Conservation (phyloP, 2,329 filamentous ascomycete species). For the Zymoseptoria brevis region DNA sequence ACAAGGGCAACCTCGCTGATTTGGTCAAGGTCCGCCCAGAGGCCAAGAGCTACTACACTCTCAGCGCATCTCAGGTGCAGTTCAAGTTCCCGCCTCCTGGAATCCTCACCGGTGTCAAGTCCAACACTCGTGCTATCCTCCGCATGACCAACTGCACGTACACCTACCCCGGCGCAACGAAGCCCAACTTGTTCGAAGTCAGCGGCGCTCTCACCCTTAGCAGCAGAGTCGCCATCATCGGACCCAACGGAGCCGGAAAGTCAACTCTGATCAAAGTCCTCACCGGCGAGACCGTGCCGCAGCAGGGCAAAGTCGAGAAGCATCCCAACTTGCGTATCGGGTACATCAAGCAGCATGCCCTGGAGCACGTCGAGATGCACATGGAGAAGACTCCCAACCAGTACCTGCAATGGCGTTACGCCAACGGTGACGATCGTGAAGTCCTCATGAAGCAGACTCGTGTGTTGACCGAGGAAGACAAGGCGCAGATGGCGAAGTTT, state of each 20-base stretch:
- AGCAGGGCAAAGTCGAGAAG: conserved; percentile 83
- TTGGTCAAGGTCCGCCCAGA: conserved; percentile 90
- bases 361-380: conserved; percentile 99
- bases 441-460: conserved; percentile 97
- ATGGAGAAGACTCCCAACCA: conserved; percentile 98
- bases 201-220: conserved; percentile 83
- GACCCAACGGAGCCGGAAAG: conserved; percentile 95
- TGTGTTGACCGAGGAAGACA: conserved; percentile 75
- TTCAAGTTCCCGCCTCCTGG: conserved; percentile 98
- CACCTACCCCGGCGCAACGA: conserved; percentile 82
- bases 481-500: conserved; percentile 82
- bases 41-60: conserved; percentile 95
- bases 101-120: conserved; percentile 92
- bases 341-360: conserved; percentile 98
- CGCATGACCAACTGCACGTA: conserved; percentile 88
- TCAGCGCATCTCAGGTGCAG: conserved; percentile 77
- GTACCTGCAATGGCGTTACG: conserved; percentile 97
- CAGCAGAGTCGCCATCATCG: conserved; percentile 91
- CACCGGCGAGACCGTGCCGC: conserved; percentile 83
- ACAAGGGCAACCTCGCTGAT: conserved; percentile 70
- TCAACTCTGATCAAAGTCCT: conserved; percentile 96
- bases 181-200: conserved; percentile 80
- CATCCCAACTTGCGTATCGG: conserved; percentile 97
- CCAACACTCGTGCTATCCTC: conserved; percentile 84
- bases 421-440: conserved; percentile 92